Conservation (phyloP, 2,329 filamentous ascomycete species). For the Diaporthe velutina region DNA sequence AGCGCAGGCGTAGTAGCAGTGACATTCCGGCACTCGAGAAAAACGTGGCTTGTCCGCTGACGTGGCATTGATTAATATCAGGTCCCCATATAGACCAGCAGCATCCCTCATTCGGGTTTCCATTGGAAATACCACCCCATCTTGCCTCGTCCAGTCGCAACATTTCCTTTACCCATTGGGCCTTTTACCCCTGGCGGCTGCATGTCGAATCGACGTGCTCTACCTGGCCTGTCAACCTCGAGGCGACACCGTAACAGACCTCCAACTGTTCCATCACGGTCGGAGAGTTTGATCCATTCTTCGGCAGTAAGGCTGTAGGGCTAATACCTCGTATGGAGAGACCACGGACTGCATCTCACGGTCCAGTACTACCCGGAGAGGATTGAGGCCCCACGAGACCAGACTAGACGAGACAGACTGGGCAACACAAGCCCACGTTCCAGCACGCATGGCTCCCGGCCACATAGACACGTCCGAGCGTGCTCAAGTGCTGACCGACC, state of each 20-base stretch:
- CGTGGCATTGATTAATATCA: constrained; percentile 22
- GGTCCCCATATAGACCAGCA: constrained; percentile 11
- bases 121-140: constrained; percentile 11
- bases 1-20: background rate
- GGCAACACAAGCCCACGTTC: background rate
- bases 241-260: background rate
- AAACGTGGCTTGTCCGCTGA: constrained; percentile 30
- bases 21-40: constrained; percentile 12
- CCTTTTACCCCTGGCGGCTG: background rate
- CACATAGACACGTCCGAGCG: constrained; percentile 24
- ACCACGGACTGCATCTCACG: background rate
- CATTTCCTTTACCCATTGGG: background rate
- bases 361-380: background rate
- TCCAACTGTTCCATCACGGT: constrained; percentile 22
- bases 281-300: background rate
- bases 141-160: constrained; percentile 14
- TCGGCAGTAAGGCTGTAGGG: constrained; percentile 22
- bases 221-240: background rate
- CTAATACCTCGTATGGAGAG: background rate
- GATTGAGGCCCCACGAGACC: background rate
- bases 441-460: background rate
- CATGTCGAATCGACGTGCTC: constrained; percentile 16
- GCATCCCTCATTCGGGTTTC: background rate
- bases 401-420: constrained; percentile 6
- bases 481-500: constrained; percentile 18